Conservation (phyloP, 345 rosid species). For the Eucalyptus curtisii region DNA sequence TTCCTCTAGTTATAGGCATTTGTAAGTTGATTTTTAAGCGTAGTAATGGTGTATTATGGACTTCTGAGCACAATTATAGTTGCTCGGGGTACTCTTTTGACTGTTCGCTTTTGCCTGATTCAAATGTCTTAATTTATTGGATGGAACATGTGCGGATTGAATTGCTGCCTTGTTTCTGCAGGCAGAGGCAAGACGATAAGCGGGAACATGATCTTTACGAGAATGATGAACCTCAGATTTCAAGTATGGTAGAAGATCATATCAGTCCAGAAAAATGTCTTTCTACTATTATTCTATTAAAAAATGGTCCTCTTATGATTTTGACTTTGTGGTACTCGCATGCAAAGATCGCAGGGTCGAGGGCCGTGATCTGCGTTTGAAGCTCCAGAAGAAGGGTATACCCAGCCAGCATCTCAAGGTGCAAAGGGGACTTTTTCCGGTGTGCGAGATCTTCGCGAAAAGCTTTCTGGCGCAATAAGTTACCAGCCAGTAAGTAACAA, state of each 20-base stretch:
- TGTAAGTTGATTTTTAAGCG: not conserved
- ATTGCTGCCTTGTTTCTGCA: slow-evolving; percentile 18
- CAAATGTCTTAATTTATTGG: not conserved
- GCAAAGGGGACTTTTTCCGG: slow-evolving; percentile 42
- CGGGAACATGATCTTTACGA: slow-evolving; percentile 96
- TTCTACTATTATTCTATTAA: not conserved
- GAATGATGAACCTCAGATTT: slow-evolving; percentile 29
- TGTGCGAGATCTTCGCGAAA: slow-evolving; percentile 66
- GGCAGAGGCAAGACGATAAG: slow-evolving; percentile 86
- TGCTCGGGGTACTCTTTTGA: not conserved
- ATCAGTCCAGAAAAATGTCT: not conserved
- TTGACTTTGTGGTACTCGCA: slow-evolving; percentile 34
- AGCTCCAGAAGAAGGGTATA: slow-evolving; percentile 65
- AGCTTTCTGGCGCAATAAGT: slow-evolving; percentile 75
- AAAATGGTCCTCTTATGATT: not conserved
- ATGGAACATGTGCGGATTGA: not conserved
- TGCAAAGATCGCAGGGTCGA: slow-evolving; percentile 58
- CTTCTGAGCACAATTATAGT: not conserved
- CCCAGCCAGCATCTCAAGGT: slow-evolving; percentile 34
- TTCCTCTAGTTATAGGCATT: not conserved
- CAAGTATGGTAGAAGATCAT: slow-evolving; percentile 48
- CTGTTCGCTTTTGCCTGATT: not conserved
- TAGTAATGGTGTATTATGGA: not conserved
- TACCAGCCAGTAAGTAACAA: slow-evolving; percentile 23
- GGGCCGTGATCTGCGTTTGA: slow-evolving; percentile 77